Evolutionary conservation across 75 land plant genomes (phyloP).

Genomic region (Pinus albicaulis): DNA sequence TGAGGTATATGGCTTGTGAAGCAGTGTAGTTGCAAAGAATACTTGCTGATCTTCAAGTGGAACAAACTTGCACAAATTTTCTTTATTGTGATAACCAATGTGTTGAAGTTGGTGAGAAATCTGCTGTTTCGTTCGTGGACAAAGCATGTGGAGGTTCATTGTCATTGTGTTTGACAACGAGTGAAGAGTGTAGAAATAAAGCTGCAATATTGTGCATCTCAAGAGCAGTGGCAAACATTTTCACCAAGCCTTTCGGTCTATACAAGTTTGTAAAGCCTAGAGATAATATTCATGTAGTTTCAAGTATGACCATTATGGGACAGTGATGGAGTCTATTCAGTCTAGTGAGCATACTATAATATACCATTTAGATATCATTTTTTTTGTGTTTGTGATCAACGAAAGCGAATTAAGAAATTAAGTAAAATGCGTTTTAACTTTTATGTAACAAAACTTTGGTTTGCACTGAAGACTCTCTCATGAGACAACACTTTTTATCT

Average conservation of each 20-base stretch:
- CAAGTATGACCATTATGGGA: not conserved
- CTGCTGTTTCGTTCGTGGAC: slow-evolving; percentile 11
- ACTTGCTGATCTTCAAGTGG: slow-evolving; percentile 15
- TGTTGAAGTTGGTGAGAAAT: slow-evolving; percentile 4
- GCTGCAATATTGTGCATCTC: not conserved
- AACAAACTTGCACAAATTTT: slow-evolving; percentile 2
- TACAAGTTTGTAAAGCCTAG: not conserved
- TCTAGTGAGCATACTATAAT: too few species aligned
- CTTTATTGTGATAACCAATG: slow-evolving; percentile 8
- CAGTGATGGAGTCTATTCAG: too few species aligned
- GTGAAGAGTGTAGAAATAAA: not conserved
- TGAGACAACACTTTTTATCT: too few species aligned
- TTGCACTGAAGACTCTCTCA: too few species aligned
- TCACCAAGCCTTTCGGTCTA: not conserved
- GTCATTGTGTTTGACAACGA: slow-evolving; percentile 3
- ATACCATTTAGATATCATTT: too few species aligned
- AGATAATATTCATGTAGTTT: not conserved
- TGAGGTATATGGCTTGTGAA: not conserved
- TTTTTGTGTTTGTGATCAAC: too few species aligned
- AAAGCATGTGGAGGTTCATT: slow-evolving; percentile 16
- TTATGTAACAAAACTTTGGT: too few species aligned
- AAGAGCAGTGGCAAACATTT: not conserved
- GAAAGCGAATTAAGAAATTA: too few species aligned
- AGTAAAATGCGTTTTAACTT: too few species aligned
- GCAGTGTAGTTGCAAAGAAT: not conserved